Evolutionary conservation across 2,329 filamentous ascomycete genomes (phyloP).

Genomic region (Cladosporium sp.): DNA sequence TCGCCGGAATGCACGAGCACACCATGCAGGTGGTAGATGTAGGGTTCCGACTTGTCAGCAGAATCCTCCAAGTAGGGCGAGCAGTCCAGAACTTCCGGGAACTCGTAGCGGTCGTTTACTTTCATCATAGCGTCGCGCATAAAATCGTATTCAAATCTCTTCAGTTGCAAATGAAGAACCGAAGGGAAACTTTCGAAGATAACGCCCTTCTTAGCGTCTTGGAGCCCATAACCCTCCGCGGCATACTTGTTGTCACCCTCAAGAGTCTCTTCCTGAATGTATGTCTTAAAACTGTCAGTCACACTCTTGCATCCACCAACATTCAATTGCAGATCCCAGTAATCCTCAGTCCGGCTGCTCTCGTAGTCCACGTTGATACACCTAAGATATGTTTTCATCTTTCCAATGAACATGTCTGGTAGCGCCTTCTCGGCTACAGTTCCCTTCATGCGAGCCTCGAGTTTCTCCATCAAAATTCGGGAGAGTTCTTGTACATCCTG

Average conservation of each 20-base stretch:
- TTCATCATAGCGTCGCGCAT: constrained; percentile 98
- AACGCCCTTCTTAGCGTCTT: constrained; percentile 95
- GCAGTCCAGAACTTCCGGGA: constrained; percentile 78
- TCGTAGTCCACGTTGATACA: constrained; percentile 99
- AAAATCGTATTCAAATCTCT: constrained; percentile 97
- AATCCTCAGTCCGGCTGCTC: constrained; percentile 91
- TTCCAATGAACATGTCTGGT: constrained; percentile 88
- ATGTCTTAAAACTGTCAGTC: constrained; percentile 92
- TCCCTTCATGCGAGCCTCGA: constrained; percentile 98
- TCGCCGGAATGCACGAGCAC: constrained; percentile 96
- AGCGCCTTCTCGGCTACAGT: constrained; percentile 86
- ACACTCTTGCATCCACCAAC: constrained; percentile 90
- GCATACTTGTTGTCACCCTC: constrained; percentile 99
- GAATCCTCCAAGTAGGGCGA: constrained; percentile 81
- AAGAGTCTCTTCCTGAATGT: constrained; percentile 92
- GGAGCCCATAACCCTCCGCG: constrained; percentile 83
- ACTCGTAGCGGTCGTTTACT: constrained; percentile 90
- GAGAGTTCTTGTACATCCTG: constrained; percentile 98
- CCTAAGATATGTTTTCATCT: constrained; percentile 97
- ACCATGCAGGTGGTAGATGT: constrained; percentile 88
- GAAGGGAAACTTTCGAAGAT: constrained; percentile 95
- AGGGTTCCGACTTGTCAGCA: constrained; percentile 82
- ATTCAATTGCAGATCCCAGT: constrained; percentile 98
- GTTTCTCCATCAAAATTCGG: constrained; percentile 91
- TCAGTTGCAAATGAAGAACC: constrained; percentile 89